Evolutionary conservation across 192 early-diverging fungal species (phyloP).

Genomic region (Chytriomyces confervae): DNA sequence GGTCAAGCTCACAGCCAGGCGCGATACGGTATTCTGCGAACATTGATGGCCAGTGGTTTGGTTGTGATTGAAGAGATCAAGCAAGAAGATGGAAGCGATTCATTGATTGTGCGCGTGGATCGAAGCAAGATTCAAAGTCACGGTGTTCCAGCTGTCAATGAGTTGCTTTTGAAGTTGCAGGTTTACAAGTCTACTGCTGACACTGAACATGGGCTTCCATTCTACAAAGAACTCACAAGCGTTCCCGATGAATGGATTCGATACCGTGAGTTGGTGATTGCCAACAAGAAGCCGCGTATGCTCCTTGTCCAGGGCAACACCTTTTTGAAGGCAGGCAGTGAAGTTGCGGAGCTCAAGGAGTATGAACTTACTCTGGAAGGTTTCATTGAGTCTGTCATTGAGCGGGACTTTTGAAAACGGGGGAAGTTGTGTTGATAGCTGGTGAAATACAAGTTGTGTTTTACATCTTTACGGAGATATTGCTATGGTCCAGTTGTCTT

Average conservation of each 20-base stretch:
- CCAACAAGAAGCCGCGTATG: constrained; percentile 60
- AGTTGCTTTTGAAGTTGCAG: constrained; percentile 63
- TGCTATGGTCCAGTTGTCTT: no score
- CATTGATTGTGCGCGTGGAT: constrained; percentile 56
- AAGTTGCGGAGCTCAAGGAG: constrained; percentile 56
- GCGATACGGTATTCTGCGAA: constrained; percentile 60
- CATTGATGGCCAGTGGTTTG: constrained; percentile 55
- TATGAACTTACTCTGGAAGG: constrained; percentile 60
- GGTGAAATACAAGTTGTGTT: no score
- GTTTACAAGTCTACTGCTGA: constrained; percentile 68
- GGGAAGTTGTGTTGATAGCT: no score
- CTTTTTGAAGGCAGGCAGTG: constrained; percentile 39
- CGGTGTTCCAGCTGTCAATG: constrained; percentile 57
- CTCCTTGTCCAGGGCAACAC: constrained; percentile 54
- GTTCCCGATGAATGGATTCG: constrained; percentile 58
- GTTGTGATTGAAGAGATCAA: constrained; percentile 36
- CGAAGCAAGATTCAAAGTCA: constrained; percentile 54
- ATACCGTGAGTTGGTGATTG: constrained; percentile 59
- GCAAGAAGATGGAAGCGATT: constrained; percentile 32
- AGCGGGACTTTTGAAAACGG: constrained; percentile 43
- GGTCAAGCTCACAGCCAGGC: constrained; percentile 71
- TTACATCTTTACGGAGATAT: no score
- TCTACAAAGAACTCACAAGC: constrained; percentile 55
- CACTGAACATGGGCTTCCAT: constrained; percentile 46
- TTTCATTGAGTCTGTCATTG: constrained; percentile 63